Base-by-base conservation (phyloP, 2,329 filamentous ascomycete species). In the Cladosporium phlei region DNA sequence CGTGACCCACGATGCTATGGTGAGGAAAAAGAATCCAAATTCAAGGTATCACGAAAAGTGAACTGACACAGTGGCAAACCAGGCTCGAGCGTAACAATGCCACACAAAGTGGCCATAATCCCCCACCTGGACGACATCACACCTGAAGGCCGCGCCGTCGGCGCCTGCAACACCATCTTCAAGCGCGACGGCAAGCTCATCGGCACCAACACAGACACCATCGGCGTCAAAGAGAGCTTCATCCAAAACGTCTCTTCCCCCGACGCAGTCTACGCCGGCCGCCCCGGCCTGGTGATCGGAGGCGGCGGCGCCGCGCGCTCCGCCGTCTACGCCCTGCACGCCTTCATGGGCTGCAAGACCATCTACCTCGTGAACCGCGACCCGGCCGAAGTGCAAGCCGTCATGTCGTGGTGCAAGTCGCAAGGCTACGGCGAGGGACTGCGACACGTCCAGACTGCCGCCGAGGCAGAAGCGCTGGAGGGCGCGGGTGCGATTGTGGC, bases 351-450 rank as follows among this genome's bases (percentile, higher is more conserved):
- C 47, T 82, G 79, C 29, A 78, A 75, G 19, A 73, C 73, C 29
- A 82, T 91, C 53, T 93, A 91, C 66, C 74, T 91, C 28, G 83
- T 89, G 40, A 90, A 90, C 66, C 78, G 87, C 25, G 84, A 90
- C 60, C 67, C 69, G 14, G 62, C 59, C 21, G 86, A 91, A 65
- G 82, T 89, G 14, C 73, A 76, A 3, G 76, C 79, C 22, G 79
- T 91, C 10, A 71, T 89, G 2, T 63, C 68, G 1, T 85, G 88
- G 65, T 86, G 83, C 61, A 67, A 58, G 2, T 63, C 69, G 34
- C 71, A 76, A 33, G 79, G 81, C 12, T 83, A 81, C 60, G 77
- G 83, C 47, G 67, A 77, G 39, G 69, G 71, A 16, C 66, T 90
- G 1, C 53, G 81, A 0, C 80, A 85, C 53, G 77, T 90, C 3